Conservation (phyloP, 495 filamentous ascomycete genomes). For the Xylaria acuta region DNA sequence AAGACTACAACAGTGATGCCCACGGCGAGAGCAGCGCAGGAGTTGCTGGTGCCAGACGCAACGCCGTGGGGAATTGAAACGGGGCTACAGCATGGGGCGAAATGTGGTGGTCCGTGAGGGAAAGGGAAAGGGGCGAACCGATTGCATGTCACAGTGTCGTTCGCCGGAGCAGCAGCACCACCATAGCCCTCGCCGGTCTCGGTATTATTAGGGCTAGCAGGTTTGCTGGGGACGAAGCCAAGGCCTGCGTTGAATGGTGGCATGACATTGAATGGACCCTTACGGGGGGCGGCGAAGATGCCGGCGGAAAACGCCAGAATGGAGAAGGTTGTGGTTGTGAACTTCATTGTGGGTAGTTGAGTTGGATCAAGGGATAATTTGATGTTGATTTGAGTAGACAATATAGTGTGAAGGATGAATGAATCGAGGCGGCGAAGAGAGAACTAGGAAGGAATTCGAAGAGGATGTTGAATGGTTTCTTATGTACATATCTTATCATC, state of each 20-base stretch:
- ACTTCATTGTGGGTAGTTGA: not conserved
- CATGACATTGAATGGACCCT: not conserved
- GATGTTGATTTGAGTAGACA: not conserved
- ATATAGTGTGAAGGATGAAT: too few species aligned
- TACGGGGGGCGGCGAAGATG: not conserved
- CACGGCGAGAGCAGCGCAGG: not conserved
- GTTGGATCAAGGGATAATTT: not conserved
- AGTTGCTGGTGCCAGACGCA: not conserved
- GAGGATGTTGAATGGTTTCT: not conserved
- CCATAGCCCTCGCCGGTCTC: not conserved
- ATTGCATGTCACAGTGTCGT: not conserved
- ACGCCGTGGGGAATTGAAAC: not conserved
- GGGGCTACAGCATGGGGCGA: not conserved
- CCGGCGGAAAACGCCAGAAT: not conserved
- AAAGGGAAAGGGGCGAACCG: not conserved
- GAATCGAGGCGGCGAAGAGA: not conserved
- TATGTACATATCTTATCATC: not conserved
- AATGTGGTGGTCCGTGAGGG: not conserved
- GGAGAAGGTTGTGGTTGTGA: not conserved
- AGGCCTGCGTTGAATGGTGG: not conserved
- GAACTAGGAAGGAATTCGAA: not conserved
- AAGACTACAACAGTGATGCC: not conserved
- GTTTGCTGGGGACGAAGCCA: not conserved
- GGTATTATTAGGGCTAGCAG: not conserved
- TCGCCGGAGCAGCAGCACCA: not conserved